Conservation (phyloP, 805 yeast species). For the Metschnikowia koreensis region DNA sequence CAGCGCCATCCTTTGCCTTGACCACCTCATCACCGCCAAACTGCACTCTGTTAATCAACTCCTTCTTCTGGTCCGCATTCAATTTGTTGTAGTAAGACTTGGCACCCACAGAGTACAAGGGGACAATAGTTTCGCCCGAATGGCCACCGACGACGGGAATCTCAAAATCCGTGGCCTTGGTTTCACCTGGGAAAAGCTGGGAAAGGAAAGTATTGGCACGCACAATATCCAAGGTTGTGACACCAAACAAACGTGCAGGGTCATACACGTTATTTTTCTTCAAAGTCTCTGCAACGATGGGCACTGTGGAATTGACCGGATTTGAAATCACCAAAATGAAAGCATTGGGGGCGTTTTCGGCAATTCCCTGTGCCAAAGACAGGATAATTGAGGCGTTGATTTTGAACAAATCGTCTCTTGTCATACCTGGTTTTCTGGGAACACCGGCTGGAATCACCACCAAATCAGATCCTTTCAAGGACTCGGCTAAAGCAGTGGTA, state of each 20-base stretch:
- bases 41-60: slow-evolving; percentile 43
- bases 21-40: slow-evolving; percentile 95
- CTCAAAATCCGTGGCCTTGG: slow-evolving; percentile 51
- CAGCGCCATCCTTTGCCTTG: slow-evolving; percentile 89
- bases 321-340: slow-evolving; percentile 81
- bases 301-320: slow-evolving; percentile 93
- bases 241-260: slow-evolving; percentile 78
- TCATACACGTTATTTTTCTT: slow-evolving; percentile 64
- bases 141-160: slow-evolving; percentile 91
- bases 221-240: slow-evolving; percentile 83
- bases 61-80: slow-evolving; percentile 32
- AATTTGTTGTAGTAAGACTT: slow-evolving; percentile 35
- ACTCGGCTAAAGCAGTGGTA: slow-evolving; percentile 43
- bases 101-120: slow-evolving; percentile 59
- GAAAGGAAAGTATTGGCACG: slow-evolving; percentile 82
- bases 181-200: slow-evolving; percentile 44
- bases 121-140: slow-evolving; percentile 93
- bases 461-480: slow-evolving; percentile 46
- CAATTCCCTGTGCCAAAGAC: slow-evolving; percentile 72
- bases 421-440: slow-evolving; percentile 94
- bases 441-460: slow-evolving; percentile 80
- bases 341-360: slow-evolving; percentile 69
- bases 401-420: slow-evolving; percentile 83
- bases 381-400: slow-evolving; percentile 81
- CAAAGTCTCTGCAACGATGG: slow-evolving; percentile 80